Evolutionary conservation across 192 early-diverging fungal species (phyloP).

Genomic region (Cetraspora pellucida): DNA sequence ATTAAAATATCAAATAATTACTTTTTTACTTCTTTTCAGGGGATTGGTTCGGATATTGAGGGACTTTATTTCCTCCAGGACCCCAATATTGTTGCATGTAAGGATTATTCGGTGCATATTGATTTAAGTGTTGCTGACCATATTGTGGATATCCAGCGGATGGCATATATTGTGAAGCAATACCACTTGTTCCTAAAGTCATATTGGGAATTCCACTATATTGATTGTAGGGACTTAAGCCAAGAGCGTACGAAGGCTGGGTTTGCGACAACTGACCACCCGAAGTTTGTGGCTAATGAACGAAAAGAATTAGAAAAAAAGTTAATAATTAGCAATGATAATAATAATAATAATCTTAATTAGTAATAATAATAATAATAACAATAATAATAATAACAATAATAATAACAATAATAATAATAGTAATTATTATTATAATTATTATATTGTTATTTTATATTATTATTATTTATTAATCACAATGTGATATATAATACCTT

Average conservation of each 20-base stretch:
- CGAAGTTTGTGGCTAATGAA: neutral
- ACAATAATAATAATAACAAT: neutral
- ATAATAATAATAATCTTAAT: neutral
- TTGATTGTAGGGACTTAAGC: constrained; percentile 18
- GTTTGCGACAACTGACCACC: neutral
- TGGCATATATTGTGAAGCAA: constrained; percentile 20
- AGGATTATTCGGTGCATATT: constrained; percentile 11
- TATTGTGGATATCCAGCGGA: constrained; percentile 24
- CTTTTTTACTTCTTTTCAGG: constrained; percentile 11
- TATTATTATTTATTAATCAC: neutral
- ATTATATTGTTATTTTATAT: no score
- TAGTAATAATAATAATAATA: neutral
- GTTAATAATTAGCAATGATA: neutral
- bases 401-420: neutral
- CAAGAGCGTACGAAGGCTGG: constrained; percentile 12
- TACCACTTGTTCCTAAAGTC: constrained; percentile 7
- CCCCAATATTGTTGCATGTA: constrained; percentile 22
- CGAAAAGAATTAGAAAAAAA: neutral
- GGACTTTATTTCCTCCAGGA: constrained; percentile 9
- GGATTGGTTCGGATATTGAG: constrained; percentile 3
- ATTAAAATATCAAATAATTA: neutral
- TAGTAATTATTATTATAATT: neutral
- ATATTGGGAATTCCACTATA: constrained; percentile 17
- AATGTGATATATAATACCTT: constrained; percentile 1
- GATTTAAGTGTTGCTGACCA: constrained; percentile 21